A percentile compares a stretch with the other conserved stretches of the same genome.
Conservation (phyloP, 2,329 filamentous ascomycete species). For the Chalaropsis thielavioides region DNA sequence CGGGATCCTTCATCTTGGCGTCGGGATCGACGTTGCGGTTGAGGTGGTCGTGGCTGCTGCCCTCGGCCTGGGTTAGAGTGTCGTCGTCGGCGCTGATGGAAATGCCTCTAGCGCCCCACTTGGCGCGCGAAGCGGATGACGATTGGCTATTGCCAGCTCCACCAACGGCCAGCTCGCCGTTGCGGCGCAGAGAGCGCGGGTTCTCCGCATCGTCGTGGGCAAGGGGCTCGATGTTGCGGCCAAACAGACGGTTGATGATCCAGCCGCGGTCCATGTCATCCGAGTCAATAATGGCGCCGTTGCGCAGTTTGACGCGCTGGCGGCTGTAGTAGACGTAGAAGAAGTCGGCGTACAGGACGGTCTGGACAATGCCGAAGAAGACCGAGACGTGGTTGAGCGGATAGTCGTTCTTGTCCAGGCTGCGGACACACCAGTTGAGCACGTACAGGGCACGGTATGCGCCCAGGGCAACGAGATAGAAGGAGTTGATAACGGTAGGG, state of each 20-base stretch:
- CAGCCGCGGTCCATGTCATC: conserved; percentile 79
- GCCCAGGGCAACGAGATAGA: conserved; percentile 77
- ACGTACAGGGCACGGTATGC: conserved; percentile 82
- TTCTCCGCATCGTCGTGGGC: conserved; percentile 46
- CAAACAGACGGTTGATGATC: conserved; percentile 66
- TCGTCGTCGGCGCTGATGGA: conserved; percentile 52
- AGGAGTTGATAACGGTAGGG: conserved; percentile 92
- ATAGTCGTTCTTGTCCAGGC: conserved; percentile 41
- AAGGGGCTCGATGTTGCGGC: conserved; percentile 34
- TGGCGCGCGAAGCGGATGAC: conserved; percentile 27
- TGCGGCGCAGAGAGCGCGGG: conserved; percentile 25
- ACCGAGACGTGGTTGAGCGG: conserved; percentile 58
- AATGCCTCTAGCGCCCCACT: conserved; percentile 51
- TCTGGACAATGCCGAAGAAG: conserved; percentile 80
- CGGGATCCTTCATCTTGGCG: conserved; percentile 51
- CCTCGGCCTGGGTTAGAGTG: conserved; percentile 35
- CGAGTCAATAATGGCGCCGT: conserved; percentile 74
- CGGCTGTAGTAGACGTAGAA: conserved; percentile 93
- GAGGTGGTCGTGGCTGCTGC: conserved; percentile 31
- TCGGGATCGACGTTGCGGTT: conserved; percentile 41
- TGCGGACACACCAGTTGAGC: conserved; percentile 73
- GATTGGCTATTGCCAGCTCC: conserved; percentile 2
- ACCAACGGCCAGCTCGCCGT: conserved; percentile 19
- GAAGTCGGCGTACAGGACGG: conserved; percentile 80
- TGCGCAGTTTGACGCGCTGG: conserved; percentile 83